phyloP scores from a whole-genome alignment of 257 asterid genomes.

The Solanum tarijense region DNA sequence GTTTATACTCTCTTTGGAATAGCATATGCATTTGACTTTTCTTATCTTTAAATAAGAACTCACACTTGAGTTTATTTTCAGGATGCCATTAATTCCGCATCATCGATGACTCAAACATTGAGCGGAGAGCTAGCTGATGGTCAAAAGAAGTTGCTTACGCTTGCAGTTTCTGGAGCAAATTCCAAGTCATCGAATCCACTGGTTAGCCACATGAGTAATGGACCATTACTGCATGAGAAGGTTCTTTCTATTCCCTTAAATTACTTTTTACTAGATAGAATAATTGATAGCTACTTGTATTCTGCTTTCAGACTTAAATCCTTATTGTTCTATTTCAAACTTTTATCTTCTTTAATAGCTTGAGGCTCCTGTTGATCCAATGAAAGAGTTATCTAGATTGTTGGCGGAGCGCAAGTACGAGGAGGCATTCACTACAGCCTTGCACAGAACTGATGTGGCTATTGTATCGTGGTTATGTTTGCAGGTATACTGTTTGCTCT shows the following conservation, averaged over 20 bases:
- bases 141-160: conserved; percentile 73
- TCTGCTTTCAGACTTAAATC: not conserved
- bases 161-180: conserved; percentile 25
- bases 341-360: conserved; percentile 24
- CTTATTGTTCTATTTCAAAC: not conserved
- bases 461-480: conserved; percentile 88
- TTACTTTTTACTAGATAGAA: not conserved
- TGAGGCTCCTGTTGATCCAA: conserved; percentile 88
- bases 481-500: conserved; percentile 51
- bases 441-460: conserved; percentile 78
- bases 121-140: conserved; percentile 83
- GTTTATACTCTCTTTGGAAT: not conserved
- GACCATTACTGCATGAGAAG: conserved; percentile 87
- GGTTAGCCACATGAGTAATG: conserved; percentile 67
- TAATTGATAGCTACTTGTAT: not conserved
- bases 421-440: conserved; percentile 80
- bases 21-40: not conserved
- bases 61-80: conserved; percentile 11
- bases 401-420: conserved; percentile 70
- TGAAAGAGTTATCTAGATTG: conserved; percentile 79
- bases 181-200: conserved; percentile 49
- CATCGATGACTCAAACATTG: conserved; percentile 77
- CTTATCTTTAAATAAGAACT: not conserved
- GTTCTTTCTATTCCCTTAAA: conserved; percentile 21
- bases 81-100: conserved; percentile 85